Conservation (phyloP, 1,139 yeast species). For the Protomyces macrosporus region DNA sequence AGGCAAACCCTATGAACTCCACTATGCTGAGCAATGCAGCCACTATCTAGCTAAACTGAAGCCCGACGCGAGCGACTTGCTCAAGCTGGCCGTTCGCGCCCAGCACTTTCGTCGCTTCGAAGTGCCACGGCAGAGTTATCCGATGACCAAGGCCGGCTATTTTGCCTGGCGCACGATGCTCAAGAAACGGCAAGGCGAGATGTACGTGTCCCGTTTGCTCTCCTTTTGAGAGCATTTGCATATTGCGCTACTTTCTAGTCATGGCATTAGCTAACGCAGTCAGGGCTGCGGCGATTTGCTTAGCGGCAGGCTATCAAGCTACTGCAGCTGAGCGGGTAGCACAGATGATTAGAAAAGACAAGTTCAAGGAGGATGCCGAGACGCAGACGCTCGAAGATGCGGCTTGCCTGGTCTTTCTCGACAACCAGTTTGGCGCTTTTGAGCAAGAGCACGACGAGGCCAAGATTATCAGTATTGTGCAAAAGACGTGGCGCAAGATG, state of each 20-base stretch:
- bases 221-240: neutral
- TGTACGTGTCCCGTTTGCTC: neutral
- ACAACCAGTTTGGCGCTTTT: conserved; percentile 2
- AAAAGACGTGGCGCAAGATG: conserved; percentile 22
- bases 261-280: neutral
- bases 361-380: conserved; percentile 4
- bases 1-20: conserved; percentile 16
- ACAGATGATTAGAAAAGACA: conserved; percentile 5
- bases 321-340: conserved; percentile 1
- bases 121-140: conserved; percentile 14
- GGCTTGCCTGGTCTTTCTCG: conserved; percentile 18
- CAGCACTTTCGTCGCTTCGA: conserved; percentile 23
- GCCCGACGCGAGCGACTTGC: conserved; percentile 6
- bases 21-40: conserved; percentile 14
- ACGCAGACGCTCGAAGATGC: conserved; percentile 18
- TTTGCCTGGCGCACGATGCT: conserved; percentile 17
- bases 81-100: conserved; percentile 16
- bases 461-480: conserved; percentile 7
- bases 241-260: neutral
- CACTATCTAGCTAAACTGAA: neutral
- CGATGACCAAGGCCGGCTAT: conserved; percentile 18
- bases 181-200: conserved; percentile 12
- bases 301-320: neutral
- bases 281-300: neutral
- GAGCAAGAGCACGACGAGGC: conserved; percentile 1